Base-by-base conservation (phyloP, 1,284 basidiomycete species). In the Boletus sp. region DNA sequence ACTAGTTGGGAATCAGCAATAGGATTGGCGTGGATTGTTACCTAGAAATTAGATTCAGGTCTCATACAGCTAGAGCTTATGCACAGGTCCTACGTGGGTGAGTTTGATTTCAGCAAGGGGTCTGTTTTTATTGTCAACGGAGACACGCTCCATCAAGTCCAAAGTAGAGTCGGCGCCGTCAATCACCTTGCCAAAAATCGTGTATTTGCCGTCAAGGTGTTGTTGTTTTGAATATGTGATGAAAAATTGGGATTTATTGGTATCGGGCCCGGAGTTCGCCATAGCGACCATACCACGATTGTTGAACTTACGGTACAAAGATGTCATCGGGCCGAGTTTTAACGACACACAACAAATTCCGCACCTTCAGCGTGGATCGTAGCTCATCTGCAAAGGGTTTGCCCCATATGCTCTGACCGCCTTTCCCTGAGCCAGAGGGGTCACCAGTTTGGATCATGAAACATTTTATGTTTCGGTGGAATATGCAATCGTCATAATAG, bases 361-460 rank as follows among this genome's bases (percentile, higher is more conserved):
- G 52, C 54, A 91, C 93, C 77, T 95, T 94, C 54, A 98, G 74
- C 4, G 94, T 97, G 32, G 91, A 88, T 35, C 92, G 76, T 44
- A 95, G 78, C 73, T 98, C 94, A 64, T 97, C 94, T 12, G 82
- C 65, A 60, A 95, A 97, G 0, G 92, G 83, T 51, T 79, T 80
- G 1, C 91, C 92, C 88, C 88, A 91, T 54, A 91, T 83, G 58
- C 84, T 88, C 67, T 91, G 86, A 16, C 89, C 88, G 30, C 84
- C 88, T 64, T 90, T 91, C 38, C 88, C 88, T 19, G 80, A 76
- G 38, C 88, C 89, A 5, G 80, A 77, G 9, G 92, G 91, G 67
- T 94, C 91, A 36, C 91, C 93, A 0, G 91, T 91, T 65, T 97
- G 94, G 16, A 88, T 75, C 90, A 97, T 97, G 72, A 97, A 98